phyloP scores from a whole-genome alignment of 1,284 basidiomycete genomes.

The Chiua sp. region DNA sequence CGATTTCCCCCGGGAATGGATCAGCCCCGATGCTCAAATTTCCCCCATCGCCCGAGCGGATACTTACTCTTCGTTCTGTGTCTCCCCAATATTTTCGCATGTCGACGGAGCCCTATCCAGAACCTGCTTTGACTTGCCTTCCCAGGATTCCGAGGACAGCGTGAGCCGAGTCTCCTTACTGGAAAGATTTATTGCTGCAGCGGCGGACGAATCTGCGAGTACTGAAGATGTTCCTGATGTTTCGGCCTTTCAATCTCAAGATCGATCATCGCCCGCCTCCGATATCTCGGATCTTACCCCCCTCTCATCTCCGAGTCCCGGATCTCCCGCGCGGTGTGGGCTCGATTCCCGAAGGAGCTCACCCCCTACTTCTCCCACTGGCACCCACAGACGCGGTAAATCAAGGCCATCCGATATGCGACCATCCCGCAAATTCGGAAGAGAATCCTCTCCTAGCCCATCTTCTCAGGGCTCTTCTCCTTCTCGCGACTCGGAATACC shows the following conservation, averaged over 20 bases:
- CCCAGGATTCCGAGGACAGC: conserved; percentile 9
- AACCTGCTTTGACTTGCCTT: background rate
- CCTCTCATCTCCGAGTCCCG: conserved; percentile 33
- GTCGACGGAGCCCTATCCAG: conserved; percentile 1
- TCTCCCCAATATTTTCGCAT: conserved; percentile 13
- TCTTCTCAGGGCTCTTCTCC: conserved; percentile 7
- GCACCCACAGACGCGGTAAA: background rate
- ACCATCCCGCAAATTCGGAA: background rate
- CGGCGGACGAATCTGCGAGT: conserved; percentile 16
- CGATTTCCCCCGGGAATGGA: conserved; percentile 27
- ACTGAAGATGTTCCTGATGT: background rate
- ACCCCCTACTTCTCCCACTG: conserved; percentile 27
- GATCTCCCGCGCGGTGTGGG: background rate
- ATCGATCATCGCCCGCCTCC: conserved; percentile 27
- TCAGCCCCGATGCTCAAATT: conserved; percentile 10
- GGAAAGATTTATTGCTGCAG: conserved; percentile 35
- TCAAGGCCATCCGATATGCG: background rate
- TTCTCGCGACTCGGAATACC: conserved; percentile 9
- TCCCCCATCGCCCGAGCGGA: conserved; percentile 30
- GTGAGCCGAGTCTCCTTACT: conserved; percentile 30
- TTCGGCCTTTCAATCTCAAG: conserved; percentile 7
- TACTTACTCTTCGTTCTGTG: background rate
- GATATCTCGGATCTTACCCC: conserved; percentile 36
- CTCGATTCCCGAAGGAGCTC: conserved; percentile 12
- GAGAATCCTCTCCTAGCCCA: background rate